Conservation (phyloP, 2,329 filamentous ascomycete genomes). For the Penicillium sp. region DNA sequence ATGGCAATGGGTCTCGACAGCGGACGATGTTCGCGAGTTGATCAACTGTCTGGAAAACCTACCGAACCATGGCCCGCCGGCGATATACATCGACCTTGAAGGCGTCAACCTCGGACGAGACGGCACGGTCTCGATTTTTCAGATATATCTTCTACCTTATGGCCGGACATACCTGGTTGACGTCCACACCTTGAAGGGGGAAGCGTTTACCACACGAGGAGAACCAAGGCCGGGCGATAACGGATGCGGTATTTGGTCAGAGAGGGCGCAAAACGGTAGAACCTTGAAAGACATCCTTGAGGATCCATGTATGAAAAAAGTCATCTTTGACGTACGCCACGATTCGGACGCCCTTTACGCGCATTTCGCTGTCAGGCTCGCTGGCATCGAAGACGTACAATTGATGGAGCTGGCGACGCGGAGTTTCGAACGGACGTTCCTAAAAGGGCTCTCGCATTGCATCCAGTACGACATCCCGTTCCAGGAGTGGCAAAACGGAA, state of each 20-base stretch:
- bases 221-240: too few species aligned
- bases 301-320: slow-evolving; percentile 50
- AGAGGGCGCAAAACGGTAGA: too few species aligned
- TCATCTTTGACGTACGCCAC: slow-evolving; percentile 64
- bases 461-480: slow-evolving; percentile 36
- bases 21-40: too few species aligned
- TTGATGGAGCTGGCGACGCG: slow-evolving; percentile 59
- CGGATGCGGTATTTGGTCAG: too few species aligned
- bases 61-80: too few species aligned
- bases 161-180: slow-evolving; percentile 52
- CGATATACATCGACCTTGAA: slow-evolving; percentile 56
- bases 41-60: too few species aligned
- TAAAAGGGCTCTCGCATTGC: slow-evolving; percentile 48
- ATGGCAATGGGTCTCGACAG: too few species aligned
- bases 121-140: slow-evolving; percentile 54
- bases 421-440: slow-evolving; percentile 18
- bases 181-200: slow-evolving; percentile 42
- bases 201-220: slow-evolving; percentile 47
- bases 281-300: slow-evolving; percentile 52
- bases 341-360: slow-evolving; percentile 61
- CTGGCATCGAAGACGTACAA: slow-evolving; percentile 59
- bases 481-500: slow-evolving; percentile 1
- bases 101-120: slow-evolving; percentile 50
- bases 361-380: slow-evolving; percentile 51
- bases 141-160: slow-evolving; percentile 41